Base-by-base conservation (phyloP, 75 land plant genomes). In the Gnetum montanum region DNA sequence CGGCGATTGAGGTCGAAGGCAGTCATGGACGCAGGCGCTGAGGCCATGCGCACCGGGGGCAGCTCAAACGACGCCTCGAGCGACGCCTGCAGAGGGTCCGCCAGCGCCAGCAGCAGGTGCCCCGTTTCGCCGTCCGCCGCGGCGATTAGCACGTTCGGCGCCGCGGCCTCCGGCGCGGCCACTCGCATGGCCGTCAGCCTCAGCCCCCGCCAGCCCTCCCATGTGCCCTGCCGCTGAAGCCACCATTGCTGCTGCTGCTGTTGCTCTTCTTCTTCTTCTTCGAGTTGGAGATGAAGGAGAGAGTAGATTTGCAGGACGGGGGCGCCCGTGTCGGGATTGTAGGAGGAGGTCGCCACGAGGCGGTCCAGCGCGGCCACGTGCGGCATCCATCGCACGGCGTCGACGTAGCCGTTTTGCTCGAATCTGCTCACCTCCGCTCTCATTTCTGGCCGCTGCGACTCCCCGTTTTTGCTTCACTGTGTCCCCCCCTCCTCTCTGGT, bases 381-480 rank as follows among this genome's bases (percentile, higher is more conserved):
- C 8, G 96, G 88, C 11, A 94, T 73, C 84, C 86, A 94, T 1
- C 91, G 96, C 64, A 94, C 77, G 38, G 77, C 80, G 57, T 83
- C 86, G 40, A 94, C 63, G 61, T 80, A 74, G 16, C 63, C 57
- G 46, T 65, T 68, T 34, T 80, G 85, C 10, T 82, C 81, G 45
- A 81, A 43, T 16, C 83, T 61, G 70, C 68, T 75, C 60, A 76
- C 43, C 51, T 59, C 74, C 60, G 60, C 58, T 2, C 44, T 54
- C n/a, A n/a, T n/a, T n/a, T n/a, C n/a, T n/a, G n/a, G n/a, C n/a
- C n/a, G n/a, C n/a, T n/a, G n/a, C n/a, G n/a, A n/a, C n/a, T n/a
- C n/a, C n/a, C n/a, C n/a, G n/a, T n/a, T n/a, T n/a, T n/a, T n/a
- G n/a, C n/a, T n/a, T n/a, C n/a, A n/a, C n/a, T n/a, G n/a, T n/a